Base-by-base conservation (phyloP, 1,284 basidiomycete genomes). In the Abortiporus biennis region DNA sequence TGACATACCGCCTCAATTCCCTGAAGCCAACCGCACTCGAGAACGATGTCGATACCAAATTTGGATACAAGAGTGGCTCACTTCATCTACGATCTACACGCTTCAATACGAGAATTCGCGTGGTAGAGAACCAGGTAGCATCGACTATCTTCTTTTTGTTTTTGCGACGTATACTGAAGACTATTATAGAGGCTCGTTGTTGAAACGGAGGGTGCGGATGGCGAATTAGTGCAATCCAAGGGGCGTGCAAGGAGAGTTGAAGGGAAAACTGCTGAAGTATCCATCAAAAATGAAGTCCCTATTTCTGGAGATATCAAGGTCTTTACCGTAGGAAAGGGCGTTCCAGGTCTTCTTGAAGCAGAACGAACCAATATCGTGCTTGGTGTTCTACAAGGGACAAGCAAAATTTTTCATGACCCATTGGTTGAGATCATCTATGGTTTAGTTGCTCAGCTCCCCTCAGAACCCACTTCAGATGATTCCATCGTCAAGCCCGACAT, bases 11-110 rank as follows among this genome's bases (percentile, higher is more conserved):
- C 1, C 38, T 59, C 0, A 43, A 52, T 17, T 47, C 47, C 0
- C 23, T 54, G 32, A 58, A 57, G 46, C 61, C 61, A 0, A 54
- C 45, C 0, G 40, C 31, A 16, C 29, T 49, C n/a, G 54, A 56
- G 31, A 59, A 60, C 45, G 59, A 61, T 27, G 48, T 60, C 16
- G 32, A 33, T 2, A 9, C 25, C 1, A 33, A 51, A 2, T 46
- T 46, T 9, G 5, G 13, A 16, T 11, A 32, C 21, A 39, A 41
- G 4, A 39, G 36, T 19, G 57, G 51, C 8, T 21, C 40, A 1
- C 20, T 57, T 6, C 19, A 48, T 1, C 19, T 59, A 6, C 25
- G 47, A 9, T 47, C 47, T 20, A 42, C 50, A 4, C 52, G 54
- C 5, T 59, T 53, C 46, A 54, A 53, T 34, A 54, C 50, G 1